Conservation (phyloP, 352 stramenopile species). For the Globisporangium camurandrum region DNA sequence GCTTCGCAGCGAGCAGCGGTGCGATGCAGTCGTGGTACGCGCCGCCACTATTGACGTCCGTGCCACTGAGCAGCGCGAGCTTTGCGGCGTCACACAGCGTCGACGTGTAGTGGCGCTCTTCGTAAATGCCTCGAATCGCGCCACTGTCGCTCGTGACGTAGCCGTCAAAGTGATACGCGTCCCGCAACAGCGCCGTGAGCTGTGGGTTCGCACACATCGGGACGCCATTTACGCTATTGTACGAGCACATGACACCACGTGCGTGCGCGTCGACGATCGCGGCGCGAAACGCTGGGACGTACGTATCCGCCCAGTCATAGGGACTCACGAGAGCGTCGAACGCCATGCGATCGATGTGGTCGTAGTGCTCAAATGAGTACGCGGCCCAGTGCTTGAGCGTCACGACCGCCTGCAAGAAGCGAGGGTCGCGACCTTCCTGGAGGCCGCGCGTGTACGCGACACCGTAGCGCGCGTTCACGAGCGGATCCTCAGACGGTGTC, state of each 20-base stretch:
- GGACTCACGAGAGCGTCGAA: constrained; percentile 87
- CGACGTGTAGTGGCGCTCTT: constrained; percentile 72
- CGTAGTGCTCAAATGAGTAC: constrained; percentile 86
- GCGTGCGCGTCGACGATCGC: constrained; percentile 76
- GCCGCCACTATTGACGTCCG: constrained; percentile 83
- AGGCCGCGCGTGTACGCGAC: constrained; percentile 85
- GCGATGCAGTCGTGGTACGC: constrained; percentile 77
- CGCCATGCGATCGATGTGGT: constrained; percentile 59
- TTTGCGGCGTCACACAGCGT: constrained; percentile 52
- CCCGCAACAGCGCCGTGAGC: constrained; percentile 66
- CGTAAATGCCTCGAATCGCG: constrained; percentile 80
- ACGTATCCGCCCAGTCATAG: constrained; percentile 92
- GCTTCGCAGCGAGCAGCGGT: constrained; percentile 39
- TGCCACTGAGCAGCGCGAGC: constrained; percentile 63
- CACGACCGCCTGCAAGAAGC: constrained; percentile 78
- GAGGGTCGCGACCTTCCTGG: constrained; percentile 66
- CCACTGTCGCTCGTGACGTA: constrained; percentile 95
- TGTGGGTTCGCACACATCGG: constrained; percentile 87
- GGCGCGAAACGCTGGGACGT: constrained; percentile 79
- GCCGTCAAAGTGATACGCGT: constrained; percentile 84
- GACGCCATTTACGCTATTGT: constrained; percentile 94
- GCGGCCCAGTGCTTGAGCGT: constrained; percentile 93
- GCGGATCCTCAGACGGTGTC: constrained; percentile 90
- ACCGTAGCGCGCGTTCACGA: constrained; percentile 88
- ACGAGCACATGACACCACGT: constrained; percentile 93